These are phyloP conservation scores for Cordyceps tenuipes DNA, from an alignment of 2,329 filamentous ascomycete species.

Conservation along the genomic window DNA sequence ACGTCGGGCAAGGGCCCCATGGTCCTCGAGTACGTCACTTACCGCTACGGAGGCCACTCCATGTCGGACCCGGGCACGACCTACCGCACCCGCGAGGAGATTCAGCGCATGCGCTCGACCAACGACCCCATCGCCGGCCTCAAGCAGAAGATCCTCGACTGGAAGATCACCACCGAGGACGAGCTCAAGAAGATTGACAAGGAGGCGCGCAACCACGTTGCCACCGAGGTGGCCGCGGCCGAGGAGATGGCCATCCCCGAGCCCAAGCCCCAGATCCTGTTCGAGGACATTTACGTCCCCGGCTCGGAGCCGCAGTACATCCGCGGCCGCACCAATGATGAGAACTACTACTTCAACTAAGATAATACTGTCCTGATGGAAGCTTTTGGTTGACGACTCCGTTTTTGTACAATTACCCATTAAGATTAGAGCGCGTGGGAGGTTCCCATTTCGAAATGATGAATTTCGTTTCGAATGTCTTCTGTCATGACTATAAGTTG, in stretches of 20 bases:
- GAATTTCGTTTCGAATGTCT: neutral
- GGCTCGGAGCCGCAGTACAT: conserved; percentile 84
- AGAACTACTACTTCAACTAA: conserved; percentile 84
- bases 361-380: conserved; percentile 17
- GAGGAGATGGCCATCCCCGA: conserved; percentile 83
- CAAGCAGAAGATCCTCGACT: conserved; percentile 97
- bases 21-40: conserved; percentile 97
- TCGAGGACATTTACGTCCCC: conserved; percentile 90
- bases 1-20: conserved; percentile 79
- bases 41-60: conserved; percentile 98
- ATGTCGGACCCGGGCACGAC: conserved; percentile 99
- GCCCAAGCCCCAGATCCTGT: conserved; percentile 72
- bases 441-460: neutral
- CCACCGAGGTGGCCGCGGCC: conserved; percentile 80
- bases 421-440: neutral
- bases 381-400: neutral
- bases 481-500: neutral
- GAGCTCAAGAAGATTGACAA: conserved; percentile 97
- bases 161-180: conserved; percentile 83
- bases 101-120: conserved; percentile 98
- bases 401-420: conserved; percentile 11
- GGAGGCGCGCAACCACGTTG: conserved; percentile 76
- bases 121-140: conserved; percentile 97
- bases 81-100: conserved; percentile 98
- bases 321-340: conserved; percentile 78